Conservation (phyloP, 164 flowering plant species). For the Tinospora cordifolia region DNA sequence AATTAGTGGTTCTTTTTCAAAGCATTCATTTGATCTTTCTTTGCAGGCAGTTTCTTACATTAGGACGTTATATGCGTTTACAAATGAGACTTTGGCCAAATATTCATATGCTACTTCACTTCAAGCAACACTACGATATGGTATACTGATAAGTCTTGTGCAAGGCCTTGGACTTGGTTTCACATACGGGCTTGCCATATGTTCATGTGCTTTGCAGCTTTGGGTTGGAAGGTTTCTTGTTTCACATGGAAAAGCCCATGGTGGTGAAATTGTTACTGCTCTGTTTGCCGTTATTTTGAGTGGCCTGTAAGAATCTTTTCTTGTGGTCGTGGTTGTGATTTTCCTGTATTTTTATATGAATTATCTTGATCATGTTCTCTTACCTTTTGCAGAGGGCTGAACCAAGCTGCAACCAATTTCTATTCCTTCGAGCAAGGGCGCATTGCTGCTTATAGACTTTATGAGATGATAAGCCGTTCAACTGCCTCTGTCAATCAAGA, state of each 20-base stretch:
- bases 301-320: constrained; percentile 73
- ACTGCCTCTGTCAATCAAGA: constrained; percentile 67
- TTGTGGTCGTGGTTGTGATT: neutral
- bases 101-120: constrained; percentile 97
- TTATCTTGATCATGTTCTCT: neutral
- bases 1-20: neutral
- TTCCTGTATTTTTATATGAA: neutral
- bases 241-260: constrained; percentile 54
- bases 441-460: constrained; percentile 94
- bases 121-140: constrained; percentile 94
- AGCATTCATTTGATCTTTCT: neutral
- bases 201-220: constrained; percentile 96
- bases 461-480: constrained; percentile 96
- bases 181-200: constrained; percentile 99
- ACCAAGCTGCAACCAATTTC: constrained; percentile 98
- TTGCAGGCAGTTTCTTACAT: constrained; percentile 89
- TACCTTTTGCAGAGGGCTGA: constrained; percentile 59
- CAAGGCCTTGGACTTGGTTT: constrained; percentile 99
- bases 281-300: constrained; percentile 89
- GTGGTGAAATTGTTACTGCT: constrained; percentile 85
- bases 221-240: constrained; percentile 93
- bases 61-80: constrained; percentile 86
- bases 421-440: constrained; percentile 98
- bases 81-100: constrained; percentile 94
- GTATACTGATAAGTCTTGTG: constrained; percentile 93